phyloP scores from a whole-genome alignment of 2,329 filamentous ascomycete genomes.

The Neurospora crassa region DNA sequence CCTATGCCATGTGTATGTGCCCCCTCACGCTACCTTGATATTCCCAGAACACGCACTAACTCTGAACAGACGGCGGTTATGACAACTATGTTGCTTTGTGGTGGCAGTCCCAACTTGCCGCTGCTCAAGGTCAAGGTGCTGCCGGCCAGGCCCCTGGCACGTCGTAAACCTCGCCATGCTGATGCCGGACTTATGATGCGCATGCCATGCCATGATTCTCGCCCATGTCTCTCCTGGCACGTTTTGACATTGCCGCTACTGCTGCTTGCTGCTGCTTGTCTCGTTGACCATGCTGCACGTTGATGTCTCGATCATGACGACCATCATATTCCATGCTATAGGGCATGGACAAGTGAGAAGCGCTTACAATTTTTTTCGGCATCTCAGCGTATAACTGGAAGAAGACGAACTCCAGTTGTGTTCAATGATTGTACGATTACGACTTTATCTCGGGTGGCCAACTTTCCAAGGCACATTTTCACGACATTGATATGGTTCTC shows the following conservation, averaged over 20 bases:
- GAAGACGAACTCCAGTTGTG: neutral
- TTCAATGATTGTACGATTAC: conserved; percentile 3
- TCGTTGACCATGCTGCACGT: conserved; percentile 9
- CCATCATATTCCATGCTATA: conserved; percentile 8
- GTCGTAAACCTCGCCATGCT: conserved; percentile 15
- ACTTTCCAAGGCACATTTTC: neutral
- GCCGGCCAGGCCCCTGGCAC: conserved; percentile 16
- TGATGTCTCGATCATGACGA: conserved; percentile 9
- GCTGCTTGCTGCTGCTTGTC: conserved; percentile 8
- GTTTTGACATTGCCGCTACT: conserved; percentile 12
- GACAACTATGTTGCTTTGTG: conserved; percentile 71
- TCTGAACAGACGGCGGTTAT: conserved; percentile 63
- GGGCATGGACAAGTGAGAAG: conserved; percentile 7
- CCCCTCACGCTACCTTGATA: neutral
- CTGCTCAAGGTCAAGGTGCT: conserved; percentile 21
- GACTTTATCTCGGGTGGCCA: neutral
- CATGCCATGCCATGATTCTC: conserved; percentile 18
- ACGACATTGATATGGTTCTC: neutral
- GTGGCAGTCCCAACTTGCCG: conserved; percentile 55
- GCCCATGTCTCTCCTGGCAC: conserved; percentile 16
- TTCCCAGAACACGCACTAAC: conserved; percentile 16
- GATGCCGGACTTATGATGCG: conserved; percentile 13
- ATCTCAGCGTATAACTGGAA: neutral
- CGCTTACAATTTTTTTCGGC: neutral
- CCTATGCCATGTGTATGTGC: conserved; percentile 64